A percentile compares a stretch with the other conserved stretches of the same genome.
phyloP scores from a whole-genome alignment of 1,284 basidiomycete genomes.

The Ustilago lituana region DNA sequence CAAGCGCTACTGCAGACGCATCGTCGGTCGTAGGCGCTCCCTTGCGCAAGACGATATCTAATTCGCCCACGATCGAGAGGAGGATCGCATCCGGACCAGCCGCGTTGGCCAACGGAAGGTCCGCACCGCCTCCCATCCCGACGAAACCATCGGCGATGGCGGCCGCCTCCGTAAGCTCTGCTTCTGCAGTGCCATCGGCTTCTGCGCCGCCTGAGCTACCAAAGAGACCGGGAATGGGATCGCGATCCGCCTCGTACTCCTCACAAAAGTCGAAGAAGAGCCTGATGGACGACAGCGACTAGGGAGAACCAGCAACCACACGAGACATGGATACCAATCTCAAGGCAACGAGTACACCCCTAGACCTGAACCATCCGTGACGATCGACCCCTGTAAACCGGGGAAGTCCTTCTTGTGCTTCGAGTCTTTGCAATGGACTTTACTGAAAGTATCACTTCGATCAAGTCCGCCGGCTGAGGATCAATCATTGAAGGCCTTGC shows the following conservation, averaged over 20 bases:
- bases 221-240: slow-evolving; percentile 31
- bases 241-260: slow-evolving; percentile 38
- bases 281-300: slow-evolving; percentile 46
- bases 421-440: slow-evolving; percentile 5
- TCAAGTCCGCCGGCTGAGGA: too few relatives aligned
- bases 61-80: slow-evolving; percentile 24
- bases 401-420: too few relatives aligned
- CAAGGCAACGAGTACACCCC: too few relatives aligned
- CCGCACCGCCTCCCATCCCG: slow-evolving; percentile 40
- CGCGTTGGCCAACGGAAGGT: slow-evolving; percentile 4
- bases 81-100: slow-evolving; percentile 32
- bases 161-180: neutral
- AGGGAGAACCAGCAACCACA: slow-evolving; percentile 1
- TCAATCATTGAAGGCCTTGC: too few relatives aligned
- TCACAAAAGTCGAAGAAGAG: slow-evolving; percentile 42
- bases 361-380: too few relatives aligned
- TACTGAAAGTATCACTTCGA: neutral
- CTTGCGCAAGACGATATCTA: slow-evolving; percentile 26
- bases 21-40: neutral
- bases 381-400: too few relatives aligned
- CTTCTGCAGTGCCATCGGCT: slow-evolving; percentile 1
- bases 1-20: neutral
- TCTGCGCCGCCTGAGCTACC: slow-evolving; percentile 36
- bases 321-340: too few relatives aligned
- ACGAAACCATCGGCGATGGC: slow-evolving; percentile 25